Base-by-base conservation (phyloP, 2,329 filamentous ascomycete species). In the Furcasterigmium furcatum region DNA sequence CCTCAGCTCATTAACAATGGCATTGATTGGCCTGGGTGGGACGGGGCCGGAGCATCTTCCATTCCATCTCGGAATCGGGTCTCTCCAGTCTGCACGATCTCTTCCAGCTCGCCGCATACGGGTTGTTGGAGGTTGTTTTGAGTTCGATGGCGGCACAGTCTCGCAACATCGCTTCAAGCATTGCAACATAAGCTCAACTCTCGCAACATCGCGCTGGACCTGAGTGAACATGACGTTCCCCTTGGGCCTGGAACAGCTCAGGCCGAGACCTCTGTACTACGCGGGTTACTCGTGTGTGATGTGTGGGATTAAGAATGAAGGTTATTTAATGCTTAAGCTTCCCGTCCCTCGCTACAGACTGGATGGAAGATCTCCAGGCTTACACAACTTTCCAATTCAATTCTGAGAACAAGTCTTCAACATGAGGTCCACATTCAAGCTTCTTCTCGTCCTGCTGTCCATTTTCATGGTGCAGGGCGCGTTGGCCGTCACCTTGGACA, bases 401-500 rank as follows among this genome's bases (percentile, higher is more conserved):
- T 24, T 27, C 8, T 16, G 5, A 22, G 25, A n/a, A 14, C 29
- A 14, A 16, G 7, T 14, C 19, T 5, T 34, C 39, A 42, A 9
- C 40, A 42, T 42, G 40, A 42, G 34, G 40, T 32, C 40, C 25
- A 42, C 29, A 10, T 16, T 42, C 12, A 42, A 42, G 19, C 19
- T 42, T 16, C 16, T 42, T 27, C 9, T 42, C 14, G 29, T 34
- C 27, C 40, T 35, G 18, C 40, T 42, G 40, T 42, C 40, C 40
- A 42, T 42, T 13, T 42, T 42, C 19, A 42, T 42, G 40, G 40
- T 42, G 34, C 40, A 42, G 27, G 40, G 40, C 27, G 14, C 29
- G 16, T 19, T 42, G 6, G 40, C 27, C 20, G 40, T 27, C 21
- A 27, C 18, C 13, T 9, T 42, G 12, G 29, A 41, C 8, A 16